Base-by-base conservation (phyloP, 129 eudicot species). In the Flaveria bidentis region DNA sequence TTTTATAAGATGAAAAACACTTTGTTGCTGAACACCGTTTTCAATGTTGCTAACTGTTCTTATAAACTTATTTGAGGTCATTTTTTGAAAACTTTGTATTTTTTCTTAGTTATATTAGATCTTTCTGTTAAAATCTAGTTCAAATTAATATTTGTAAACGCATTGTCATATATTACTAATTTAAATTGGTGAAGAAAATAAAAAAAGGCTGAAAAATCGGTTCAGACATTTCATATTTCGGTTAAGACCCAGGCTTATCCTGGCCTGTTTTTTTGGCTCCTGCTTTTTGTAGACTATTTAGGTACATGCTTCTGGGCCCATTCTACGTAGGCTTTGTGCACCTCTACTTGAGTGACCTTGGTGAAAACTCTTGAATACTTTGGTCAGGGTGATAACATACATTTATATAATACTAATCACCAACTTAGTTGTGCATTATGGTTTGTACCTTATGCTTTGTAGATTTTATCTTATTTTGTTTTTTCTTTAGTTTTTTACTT, bases 31-130 rank as follows among this genome's bases (percentile, higher is more conserved):
- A 58, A 58, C 65, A 4, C 30, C 36, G 11, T 6, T 18, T 58
- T 61, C 5, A 61, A 61, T 18, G 14, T 26, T 61, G 67, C 67
- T 61, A 61, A 61, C 6, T 61, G 18, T 61, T n/a, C n/a, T n/a
- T n/a, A n/a, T n/a, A n/a, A 23, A 58, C 2, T 23, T 58, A 36
- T 36, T 36, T 36, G 18, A 9, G 12, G 13, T 22, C 16, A 22
- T 11, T 58, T 58, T 23, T 58, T 22, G 16, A 58, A 30, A 58
- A 11, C 65, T 58, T 23, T 58, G 15, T 23, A 23, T 23, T 58
- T 16, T 23, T 58, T 23, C 5, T 58, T 57, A 10, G 1, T 57
- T 22, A 22, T 1, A 9, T 2, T n/a, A 18, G 30, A 23, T 58
- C n/a, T 22, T 58, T 9, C 11, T 22, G 65, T 58, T 58, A 58